Percentiles rank a stretch among this genome's conserved stretches.
These are phyloP conservation scores for Mycoemilia scoparia DNA, from an alignment of 192 early-diverging fungal species.

Conservation along the genomic window DNA sequence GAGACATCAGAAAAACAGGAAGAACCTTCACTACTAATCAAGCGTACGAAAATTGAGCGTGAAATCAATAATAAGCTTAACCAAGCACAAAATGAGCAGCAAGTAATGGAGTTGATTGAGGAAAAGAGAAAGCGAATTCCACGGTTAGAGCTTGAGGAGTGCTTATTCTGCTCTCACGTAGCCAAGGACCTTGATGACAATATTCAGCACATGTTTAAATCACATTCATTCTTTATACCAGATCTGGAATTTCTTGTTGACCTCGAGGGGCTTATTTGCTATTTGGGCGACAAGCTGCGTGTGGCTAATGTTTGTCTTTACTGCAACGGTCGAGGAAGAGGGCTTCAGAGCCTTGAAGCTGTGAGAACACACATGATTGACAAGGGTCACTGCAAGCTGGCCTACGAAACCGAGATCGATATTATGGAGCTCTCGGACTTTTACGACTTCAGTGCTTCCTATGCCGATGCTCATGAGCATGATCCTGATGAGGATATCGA, in stretches of 20 bases:
- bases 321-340: constrained; percentile 82
- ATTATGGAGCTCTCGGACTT: constrained; percentile 81
- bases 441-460: constrained; percentile 87
- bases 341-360: constrained; percentile 69
- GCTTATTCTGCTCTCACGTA: constrained; percentile 78
- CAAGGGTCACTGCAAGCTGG: constrained; percentile 93
- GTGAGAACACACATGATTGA: constrained; percentile 89
- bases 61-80: constrained; percentile 22
- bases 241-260: constrained; percentile 88
- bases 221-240: constrained; percentile 91
- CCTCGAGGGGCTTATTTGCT: constrained; percentile 69
- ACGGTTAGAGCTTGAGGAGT: constrained; percentile 58
- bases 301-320: constrained; percentile 90
- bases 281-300: constrained; percentile 85
- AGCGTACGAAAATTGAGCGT: constrained; percentile 15
- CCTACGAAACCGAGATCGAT: constrained; percentile 86
- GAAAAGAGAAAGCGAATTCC: constrained; percentile 56
- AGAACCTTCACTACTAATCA: neutral
- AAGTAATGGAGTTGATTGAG: constrained; percentile 57
- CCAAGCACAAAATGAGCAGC: constrained; percentile 32
- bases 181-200: constrained; percentile 47
- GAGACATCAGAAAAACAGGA: constrained; percentile 5
- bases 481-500: constrained; percentile 23
- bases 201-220: constrained; percentile 78
- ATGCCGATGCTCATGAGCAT: constrained; percentile 39